phyloP scores from a whole-genome alignment of 2,329 filamentous ascomycete genomes.

The Hypoxylon sp. region DNA sequence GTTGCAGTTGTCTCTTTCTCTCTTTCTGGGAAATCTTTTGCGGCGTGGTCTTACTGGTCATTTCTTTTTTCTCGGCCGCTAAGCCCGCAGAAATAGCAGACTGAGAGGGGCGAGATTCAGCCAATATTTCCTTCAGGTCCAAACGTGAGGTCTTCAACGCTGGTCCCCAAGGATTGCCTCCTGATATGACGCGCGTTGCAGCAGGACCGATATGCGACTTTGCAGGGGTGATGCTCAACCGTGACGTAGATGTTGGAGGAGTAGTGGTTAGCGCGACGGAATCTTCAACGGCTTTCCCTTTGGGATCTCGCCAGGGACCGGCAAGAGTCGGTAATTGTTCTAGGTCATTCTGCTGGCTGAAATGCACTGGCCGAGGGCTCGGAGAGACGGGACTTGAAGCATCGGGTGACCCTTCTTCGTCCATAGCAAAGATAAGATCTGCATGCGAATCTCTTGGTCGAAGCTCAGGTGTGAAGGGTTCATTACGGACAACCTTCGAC shows the following conservation, averaged over 20 bases:
- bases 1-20: conserved; percentile 84
- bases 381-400: conserved; percentile 53
- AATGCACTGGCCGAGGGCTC: conserved; percentile 44
- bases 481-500: conserved; percentile 65
- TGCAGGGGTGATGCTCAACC: conserved; percentile 20
- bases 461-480: conserved; percentile 75
- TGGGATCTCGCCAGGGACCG: conserved; percentile 58
- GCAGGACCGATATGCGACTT: conserved; percentile 29
- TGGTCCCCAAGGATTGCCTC: conserved; percentile 65
- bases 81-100: conserved; percentile 70
- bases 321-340: conserved; percentile 53
- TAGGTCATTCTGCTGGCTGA: conserved; percentile 46
- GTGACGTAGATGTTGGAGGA: conserved; percentile 32
- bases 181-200: conserved; percentile 43
- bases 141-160: conserved; percentile 73
- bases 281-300: conserved; percentile 55
- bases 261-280: conserved; percentile 31
- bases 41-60: conserved; percentile 57
- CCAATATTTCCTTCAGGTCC: conserved; percentile 84
- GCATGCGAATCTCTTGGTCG: conserved; percentile 76
- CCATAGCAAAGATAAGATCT: conserved; percentile 95
- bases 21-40: conserved; percentile 90
- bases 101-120: conserved; percentile 64
- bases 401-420: conserved; percentile 74
- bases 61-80: conserved; percentile 65